Evolutionary conservation across 148 eudicot genomes (phyloP).

Genomic region (Fagopyrum homotropicum): DNA sequence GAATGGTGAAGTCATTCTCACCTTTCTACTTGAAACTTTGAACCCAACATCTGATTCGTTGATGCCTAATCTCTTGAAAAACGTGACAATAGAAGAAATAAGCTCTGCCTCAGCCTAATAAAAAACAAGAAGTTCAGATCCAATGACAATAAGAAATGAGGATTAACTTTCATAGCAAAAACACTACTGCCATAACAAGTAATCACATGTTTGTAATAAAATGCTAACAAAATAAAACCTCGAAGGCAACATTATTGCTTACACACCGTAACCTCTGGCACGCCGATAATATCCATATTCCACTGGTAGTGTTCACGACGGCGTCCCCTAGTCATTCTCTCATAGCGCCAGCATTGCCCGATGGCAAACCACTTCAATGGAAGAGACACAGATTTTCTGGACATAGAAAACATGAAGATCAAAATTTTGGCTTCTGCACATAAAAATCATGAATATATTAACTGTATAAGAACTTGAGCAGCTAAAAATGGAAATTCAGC

Average conservation of each 20-base stretch:
- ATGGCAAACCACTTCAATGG: slow-evolving; percentile 98
- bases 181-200: not conserved
- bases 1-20: slow-evolving; percentile 15
- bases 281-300: slow-evolving; percentile 99
- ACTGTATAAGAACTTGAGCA: not conserved
- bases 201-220: not conserved
- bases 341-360: slow-evolving; percentile 99
- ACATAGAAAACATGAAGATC: slow-evolving; percentile 55
- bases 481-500: not conserved
- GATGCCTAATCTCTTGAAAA: slow-evolving; percentile 89
- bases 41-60: slow-evolving; percentile 91
- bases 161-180: not conserved
- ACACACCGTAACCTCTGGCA: slow-evolving; percentile 73
- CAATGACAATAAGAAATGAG: not conserved
- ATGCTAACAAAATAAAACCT: not conserved
- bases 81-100: slow-evolving; percentile 77
- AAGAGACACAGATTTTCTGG: slow-evolving; percentile 86
- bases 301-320: slow-evolving; percentile 99
- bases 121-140: not conserved
- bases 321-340: slow-evolving; percentile 95
- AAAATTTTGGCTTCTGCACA: slow-evolving; percentile 54
- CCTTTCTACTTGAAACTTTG: slow-evolving; percentile 97
- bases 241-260: slow-evolving; percentile 1
- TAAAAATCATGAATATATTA: slow-evolving; percentile 26
- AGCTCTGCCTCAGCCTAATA: slow-evolving; percentile 96